Evolutionary conservation across 768 basidiomycete species (phyloP).

Genomic region (Hydnum rufescens): DNA sequence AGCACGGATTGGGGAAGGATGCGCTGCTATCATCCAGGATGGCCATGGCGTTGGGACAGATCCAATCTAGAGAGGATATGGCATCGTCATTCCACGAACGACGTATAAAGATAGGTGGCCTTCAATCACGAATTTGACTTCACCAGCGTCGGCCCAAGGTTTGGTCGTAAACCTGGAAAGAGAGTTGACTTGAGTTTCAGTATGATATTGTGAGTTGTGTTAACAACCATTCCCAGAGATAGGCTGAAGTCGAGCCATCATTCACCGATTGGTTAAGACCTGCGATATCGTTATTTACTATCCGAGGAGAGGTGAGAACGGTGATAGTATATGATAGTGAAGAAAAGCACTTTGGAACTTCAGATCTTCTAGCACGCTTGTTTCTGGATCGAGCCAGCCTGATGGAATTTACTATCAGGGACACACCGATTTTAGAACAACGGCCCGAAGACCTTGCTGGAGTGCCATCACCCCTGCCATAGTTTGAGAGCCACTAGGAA

Average conservation of each 20-base stretch:
- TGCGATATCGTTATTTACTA: constrained; percentile 66
- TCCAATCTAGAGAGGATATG: constrained; percentile 35
- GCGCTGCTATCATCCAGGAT: constrained; percentile 86
- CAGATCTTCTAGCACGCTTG: constrained; percentile 22
- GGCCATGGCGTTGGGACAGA: constrained; percentile 90
- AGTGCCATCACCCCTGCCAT: constrained; percentile 94
- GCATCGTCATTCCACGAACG: background rate
- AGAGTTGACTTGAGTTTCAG: constrained; percentile 4
- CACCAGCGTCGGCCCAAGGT: constrained; percentile 58
- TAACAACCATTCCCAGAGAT: constrained; percentile 74
- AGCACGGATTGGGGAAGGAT: constrained; percentile 41
- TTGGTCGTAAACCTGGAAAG: constrained; percentile 48
- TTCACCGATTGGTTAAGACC: constrained; percentile 76
- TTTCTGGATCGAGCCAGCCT: constrained; percentile 35
- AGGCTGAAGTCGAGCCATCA: constrained; percentile 68
- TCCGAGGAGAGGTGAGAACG: too few relatives aligned
- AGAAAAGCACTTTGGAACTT: constrained; percentile 40
- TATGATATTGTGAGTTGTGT: background rate
- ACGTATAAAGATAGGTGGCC: background rate
- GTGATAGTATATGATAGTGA: background rate
- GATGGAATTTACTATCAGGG: background rate
- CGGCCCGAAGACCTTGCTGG: constrained; percentile 30
- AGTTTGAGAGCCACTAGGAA: constrained; percentile 58
- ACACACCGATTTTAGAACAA: background rate
- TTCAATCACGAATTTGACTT: constrained; percentile 59